Evolutionary conservation across 2,329 filamentous ascomycete species (phyloP).

Genomic region (Golovinomyces cichoracearum): DNA sequence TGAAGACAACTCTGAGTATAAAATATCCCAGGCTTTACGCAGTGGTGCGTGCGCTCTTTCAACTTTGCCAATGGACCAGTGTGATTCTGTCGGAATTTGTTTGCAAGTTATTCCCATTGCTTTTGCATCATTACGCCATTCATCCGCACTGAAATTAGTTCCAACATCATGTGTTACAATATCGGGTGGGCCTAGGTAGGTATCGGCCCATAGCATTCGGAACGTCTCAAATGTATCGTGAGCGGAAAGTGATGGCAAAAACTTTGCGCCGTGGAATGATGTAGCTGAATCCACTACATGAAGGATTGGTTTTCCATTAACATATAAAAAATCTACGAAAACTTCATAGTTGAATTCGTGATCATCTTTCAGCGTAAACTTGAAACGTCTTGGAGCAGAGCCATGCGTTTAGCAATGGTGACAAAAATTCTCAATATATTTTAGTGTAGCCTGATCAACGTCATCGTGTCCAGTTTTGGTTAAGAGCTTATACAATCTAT

Average conservation of each 20-base stretch:
- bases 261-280: background rate
- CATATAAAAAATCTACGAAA: constrained; percentile 1
- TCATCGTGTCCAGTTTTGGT: background rate
- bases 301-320: constrained; percentile 1
- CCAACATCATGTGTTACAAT: background rate
- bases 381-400: background rate
- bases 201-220: background rate
- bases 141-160: background rate
- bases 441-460: background rate
- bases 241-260: background rate
- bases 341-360: constrained; percentile 2
- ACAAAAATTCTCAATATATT: background rate
- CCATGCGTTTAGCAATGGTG: constrained; percentile 1
- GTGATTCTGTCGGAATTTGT: background rate
- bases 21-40: background rate
- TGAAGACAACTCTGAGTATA: background rate
- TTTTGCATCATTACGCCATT: background rate
- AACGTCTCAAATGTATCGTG: background rate
- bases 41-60: background rate
- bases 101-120: constrained; percentile 1
- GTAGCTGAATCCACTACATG: constrained; percentile 1
- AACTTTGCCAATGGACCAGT: constrained; percentile 1
- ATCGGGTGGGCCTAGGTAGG: background rate
- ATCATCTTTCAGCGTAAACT: constrained; percentile 2
- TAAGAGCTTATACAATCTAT: background rate